Conservation (phyloP, 495 filamentous ascomycete species). For the Hypoxylon lienhwacheense region DNA sequence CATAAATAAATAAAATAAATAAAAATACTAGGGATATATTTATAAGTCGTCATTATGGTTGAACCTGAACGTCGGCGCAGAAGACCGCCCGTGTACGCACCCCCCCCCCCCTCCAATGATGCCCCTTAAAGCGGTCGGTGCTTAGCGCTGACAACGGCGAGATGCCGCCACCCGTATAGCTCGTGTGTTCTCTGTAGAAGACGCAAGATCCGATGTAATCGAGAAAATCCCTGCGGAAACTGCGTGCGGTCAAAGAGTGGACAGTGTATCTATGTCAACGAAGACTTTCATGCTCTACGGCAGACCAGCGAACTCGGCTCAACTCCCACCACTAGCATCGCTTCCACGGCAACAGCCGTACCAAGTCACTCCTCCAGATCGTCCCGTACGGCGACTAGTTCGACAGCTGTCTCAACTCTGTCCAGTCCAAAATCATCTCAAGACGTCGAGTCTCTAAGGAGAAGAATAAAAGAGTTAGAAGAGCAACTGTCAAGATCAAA, state of each 20-base stretch:
- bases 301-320: conserved; percentile 4
- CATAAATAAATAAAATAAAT: no score
- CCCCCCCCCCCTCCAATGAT: not conserved
- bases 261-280: conserved; percentile 46
- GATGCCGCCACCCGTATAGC: conserved; percentile 29
- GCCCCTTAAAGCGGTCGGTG: no score
- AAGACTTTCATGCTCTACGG: conserved; percentile 11
- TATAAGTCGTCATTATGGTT: conserved; percentile 27
- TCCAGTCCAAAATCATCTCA: conserved; percentile 35
- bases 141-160: conserved; percentile 10
- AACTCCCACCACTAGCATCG: not conserved
- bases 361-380: conserved; percentile 17
- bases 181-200: conserved; percentile 53
- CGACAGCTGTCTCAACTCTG: conserved; percentile 38
- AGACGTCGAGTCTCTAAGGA: conserved; percentile 45
- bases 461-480: conserved; percentile 50
- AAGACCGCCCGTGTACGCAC: conserved; percentile 50
- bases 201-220: conserved; percentile 57
- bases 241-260: conserved; percentile 51
- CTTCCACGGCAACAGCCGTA: not conserved
- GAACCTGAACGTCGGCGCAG: conserved; percentile 50
- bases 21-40: not conserved
- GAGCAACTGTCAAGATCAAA: conserved; percentile 44
- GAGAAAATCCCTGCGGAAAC: conserved; percentile 53
- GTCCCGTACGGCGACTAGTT: conserved; percentile 16